Percentiles rank a stretch among this genome's conserved stretches.
Conservation (phyloP, 1,284 basidiomycete species). For the Takashimella tepidaria region DNA sequence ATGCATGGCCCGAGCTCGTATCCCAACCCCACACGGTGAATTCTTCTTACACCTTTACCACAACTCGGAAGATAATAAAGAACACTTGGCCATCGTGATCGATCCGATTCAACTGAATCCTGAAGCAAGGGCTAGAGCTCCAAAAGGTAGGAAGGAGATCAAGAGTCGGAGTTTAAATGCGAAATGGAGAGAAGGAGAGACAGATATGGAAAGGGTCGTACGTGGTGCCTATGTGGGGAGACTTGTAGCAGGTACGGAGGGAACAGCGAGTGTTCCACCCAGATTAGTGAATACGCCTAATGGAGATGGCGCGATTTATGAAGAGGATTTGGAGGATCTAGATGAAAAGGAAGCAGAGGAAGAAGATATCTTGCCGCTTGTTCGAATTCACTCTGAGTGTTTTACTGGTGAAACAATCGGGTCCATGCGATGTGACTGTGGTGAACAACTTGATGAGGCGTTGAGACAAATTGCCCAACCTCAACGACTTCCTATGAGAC, state of each 20-base stretch:
- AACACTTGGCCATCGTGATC: conserved; percentile 95
- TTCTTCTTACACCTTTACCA: conserved; percentile 88
- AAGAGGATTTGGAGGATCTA: conserved; percentile 6
- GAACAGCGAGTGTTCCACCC: conserved; percentile 24
- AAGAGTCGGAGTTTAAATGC: conserved; percentile 79
- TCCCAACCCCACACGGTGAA: conserved; percentile 93
- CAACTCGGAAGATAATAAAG: conserved; percentile 78
- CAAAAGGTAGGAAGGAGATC: conserved; percentile 52
- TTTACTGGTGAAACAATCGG: conserved; percentile 98
- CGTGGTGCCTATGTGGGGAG: conserved; percentile 90
- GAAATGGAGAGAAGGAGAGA: conserved; percentile 79
- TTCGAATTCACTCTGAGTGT: conserved; percentile 97
- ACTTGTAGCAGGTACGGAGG: conserved; percentile 49
- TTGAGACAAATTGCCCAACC: conserved; percentile 83
- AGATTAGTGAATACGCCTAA: no score
- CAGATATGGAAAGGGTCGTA: conserved; percentile 86
- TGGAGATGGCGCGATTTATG: conserved; percentile 6
- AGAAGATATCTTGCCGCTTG: conserved; percentile 60
- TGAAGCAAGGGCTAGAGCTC: conserved; percentile 44
- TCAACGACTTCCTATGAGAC: conserved; percentile 27
- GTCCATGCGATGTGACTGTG: conserved; percentile 98
- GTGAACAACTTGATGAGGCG: conserved; percentile 96
- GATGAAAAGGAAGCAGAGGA: conserved; percentile 4
- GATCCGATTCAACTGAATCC: conserved; percentile 71
- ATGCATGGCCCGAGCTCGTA: conserved; percentile 94